phyloP scores from a whole-genome alignment of 148 eudicot genomes.

The Rhododendron williamsianum region DNA sequence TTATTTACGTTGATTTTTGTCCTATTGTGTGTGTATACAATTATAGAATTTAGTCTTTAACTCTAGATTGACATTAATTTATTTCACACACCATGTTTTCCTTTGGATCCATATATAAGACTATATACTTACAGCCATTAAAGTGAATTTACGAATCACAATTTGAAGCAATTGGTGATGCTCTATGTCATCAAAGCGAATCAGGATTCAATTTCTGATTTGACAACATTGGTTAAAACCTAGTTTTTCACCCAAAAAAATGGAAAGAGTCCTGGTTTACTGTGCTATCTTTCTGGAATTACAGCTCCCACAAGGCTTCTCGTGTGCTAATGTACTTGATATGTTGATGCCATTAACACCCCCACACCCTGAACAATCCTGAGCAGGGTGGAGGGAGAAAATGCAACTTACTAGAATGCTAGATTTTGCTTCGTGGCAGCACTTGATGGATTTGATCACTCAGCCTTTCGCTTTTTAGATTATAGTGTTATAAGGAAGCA shows the following conservation, averaged over 20 bases:
- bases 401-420: background rate
- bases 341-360: background rate
- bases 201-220: background rate
- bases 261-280: background rate
- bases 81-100: background rate
- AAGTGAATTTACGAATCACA: background rate
- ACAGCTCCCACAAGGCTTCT: background rate
- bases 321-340: background rate
- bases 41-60: background rate
- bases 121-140: background rate
- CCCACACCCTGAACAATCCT: background rate
- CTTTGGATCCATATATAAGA: background rate
- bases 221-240: background rate
- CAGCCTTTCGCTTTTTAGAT: background rate
- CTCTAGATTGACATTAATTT: background rate
- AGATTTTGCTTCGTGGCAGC: constrained; percentile 4
- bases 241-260: background rate
- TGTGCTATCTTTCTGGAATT: background rate
- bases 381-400: background rate
- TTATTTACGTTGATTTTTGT: background rate
- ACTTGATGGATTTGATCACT: background rate
- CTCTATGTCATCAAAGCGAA: background rate
- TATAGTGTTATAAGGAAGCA: background rate
- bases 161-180: background rate
- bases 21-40: background rate